Evolutionary conservation across 2,329 filamentous ascomycete genomes (phyloP), one percentile per base, ranked within the genome.

Genomic region (Tolypocladium ovalisporum): DNA sequence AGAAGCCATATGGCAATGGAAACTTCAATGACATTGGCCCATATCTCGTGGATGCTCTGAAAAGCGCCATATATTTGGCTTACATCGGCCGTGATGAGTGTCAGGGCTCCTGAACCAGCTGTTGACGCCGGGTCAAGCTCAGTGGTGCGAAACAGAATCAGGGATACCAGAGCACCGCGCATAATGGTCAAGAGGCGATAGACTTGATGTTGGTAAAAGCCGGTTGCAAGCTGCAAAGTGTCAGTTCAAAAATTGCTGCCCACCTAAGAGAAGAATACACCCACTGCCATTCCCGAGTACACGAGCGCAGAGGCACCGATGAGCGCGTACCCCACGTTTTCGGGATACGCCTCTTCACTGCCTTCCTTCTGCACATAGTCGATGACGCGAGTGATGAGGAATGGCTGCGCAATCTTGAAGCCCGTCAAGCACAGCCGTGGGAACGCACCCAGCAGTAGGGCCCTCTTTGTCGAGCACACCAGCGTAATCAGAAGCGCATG

Each of bases 51-150:
- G 35, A 75, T 59, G 0, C 61, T 67, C n/a, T 65, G 62, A 52
- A 72, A 69, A 0, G 71, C 71, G 0, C 63, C 61, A 2, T 65
- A 65, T 13, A 78, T 71, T 0, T 71, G 68, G 55, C 75, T 75
- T 19, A 77, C 68, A 42, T 79, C 76, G 3, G 73, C 67, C 42
- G 70, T 75, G 73, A 78, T 78, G 7, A 78, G 63, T 4, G 76
- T 77, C 52, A 78, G 61, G 0, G 73, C 67, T 0, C 71, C 70
- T 0, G 70, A 67, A 0, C 73, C 68, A 27, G 73, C 70, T 10
- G 44, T 29, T n/a, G 68, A 64, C 1, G 66, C 61, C 1, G 65
- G 63, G 8, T 3, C 61, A 63, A 19, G 71, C 58, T 15, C 63
- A 57, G 1, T 63, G 65, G 13, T 65, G 66, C 44, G 62, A 56